Percentiles rank a stretch among this genome's conserved stretches.
These are phyloP conservation scores for Ambrosia artemisiifolia DNA, from an alignment of 129 eudicot species.

Conservation along the genomic window DNA sequence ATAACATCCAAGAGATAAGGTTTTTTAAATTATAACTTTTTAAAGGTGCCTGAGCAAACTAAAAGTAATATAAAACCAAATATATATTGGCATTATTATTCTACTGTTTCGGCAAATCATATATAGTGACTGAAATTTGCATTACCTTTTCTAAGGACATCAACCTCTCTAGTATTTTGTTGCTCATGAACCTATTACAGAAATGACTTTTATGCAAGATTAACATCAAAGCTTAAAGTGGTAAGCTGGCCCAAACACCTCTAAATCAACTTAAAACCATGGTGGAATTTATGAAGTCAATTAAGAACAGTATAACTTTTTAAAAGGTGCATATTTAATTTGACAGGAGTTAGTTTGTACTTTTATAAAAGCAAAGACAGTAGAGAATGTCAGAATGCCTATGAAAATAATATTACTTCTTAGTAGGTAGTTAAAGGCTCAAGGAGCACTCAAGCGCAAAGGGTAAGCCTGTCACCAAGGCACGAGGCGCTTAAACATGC, in stretches of 20 bases:
- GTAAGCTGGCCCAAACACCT: neutral
- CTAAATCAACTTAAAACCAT: neutral
- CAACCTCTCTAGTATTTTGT: constrained; percentile 11
- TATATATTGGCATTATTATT: neutral
- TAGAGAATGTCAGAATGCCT: neutral
- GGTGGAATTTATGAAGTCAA: neutral
- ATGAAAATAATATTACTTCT: neutral
- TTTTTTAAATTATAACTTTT: neutral
- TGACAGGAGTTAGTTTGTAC: neutral
- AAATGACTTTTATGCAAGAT: neutral
- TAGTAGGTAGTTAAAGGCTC: no score
- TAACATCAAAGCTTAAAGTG: neutral
- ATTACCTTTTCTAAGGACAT: constrained; percentile 17
- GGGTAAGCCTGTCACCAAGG: no score
- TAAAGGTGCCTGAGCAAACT: neutral
- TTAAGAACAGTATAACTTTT: neutral
- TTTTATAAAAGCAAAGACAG: constrained; percentile 17
- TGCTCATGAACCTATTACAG: constrained; percentile 23
- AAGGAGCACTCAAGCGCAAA: no score
- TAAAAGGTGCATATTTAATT: neutral
- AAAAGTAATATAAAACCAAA: neutral
- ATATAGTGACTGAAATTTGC: no score
- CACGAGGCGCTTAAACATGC: neutral
- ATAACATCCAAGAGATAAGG: constrained; percentile 1
- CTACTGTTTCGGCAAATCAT: no score